Percentiles rank a stretch among this genome's conserved stretches.
Evolutionary conservation across 2,329 filamentous ascomycete genomes (phyloP).

Genomic region (Dryadomyces quercus-mongolicae): DNA sequence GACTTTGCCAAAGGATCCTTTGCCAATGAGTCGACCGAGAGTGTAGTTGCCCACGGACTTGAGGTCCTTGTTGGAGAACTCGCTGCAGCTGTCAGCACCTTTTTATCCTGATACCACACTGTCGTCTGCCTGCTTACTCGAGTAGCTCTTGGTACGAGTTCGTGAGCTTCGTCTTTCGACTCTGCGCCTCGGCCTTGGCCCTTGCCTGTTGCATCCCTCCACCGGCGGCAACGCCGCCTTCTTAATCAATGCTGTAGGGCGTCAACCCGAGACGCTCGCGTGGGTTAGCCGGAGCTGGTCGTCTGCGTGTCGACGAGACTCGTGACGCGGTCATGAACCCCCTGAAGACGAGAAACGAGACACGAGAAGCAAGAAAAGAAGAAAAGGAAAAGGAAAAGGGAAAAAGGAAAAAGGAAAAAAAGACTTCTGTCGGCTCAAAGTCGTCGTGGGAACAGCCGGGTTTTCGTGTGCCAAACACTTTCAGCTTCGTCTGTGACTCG

Average conservation of each 20-base stretch:
- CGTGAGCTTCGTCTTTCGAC: constrained; percentile 68
- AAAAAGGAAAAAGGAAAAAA: too few species aligned
- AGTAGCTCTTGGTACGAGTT: constrained; percentile 94
- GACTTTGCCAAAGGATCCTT: constrained; percentile 96
- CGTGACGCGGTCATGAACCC: not conserved
- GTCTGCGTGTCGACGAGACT: not conserved
- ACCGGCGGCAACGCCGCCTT: not conserved
- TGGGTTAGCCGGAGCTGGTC: too few species aligned
- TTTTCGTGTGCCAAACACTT: too few species aligned
- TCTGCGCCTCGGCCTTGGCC: constrained; percentile 44
- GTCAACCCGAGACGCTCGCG: not conserved
- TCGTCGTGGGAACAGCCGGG: too few species aligned
- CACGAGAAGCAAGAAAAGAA: too few species aligned
- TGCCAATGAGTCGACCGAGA: constrained; percentile 83
- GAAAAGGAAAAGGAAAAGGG: too few species aligned
- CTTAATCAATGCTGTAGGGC: not conserved
- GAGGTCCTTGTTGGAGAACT: constrained; percentile 87
- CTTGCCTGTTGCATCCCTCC: constrained; percentile 41
- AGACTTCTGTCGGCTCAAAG: too few species aligned
- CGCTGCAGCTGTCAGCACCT: constrained; percentile 41
- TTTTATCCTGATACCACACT: too few species aligned
- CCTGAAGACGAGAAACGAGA: not conserved
- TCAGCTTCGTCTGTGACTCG: not conserved
- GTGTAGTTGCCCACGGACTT: constrained; percentile 91
- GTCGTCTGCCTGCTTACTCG: too few species aligned